Base-by-base conservation (phyloP, 1,284 basidiomycete species). In the Malassezia sp. region DNA sequence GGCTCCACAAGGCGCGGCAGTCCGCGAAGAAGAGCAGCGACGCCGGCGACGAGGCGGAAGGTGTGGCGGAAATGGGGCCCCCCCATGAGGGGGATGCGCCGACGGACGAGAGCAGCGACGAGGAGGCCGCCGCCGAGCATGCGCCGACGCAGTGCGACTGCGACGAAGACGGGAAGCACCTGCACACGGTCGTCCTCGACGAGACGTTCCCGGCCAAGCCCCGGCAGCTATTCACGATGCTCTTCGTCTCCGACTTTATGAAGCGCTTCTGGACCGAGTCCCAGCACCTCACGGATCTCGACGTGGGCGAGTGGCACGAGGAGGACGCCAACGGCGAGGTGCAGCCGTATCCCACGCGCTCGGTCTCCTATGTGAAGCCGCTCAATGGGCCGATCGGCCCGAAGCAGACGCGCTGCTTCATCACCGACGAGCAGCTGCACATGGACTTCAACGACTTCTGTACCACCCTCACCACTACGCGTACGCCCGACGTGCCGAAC, bases 311-410 rank as follows among this genome's bases (percentile, higher is more conserved):
- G 28, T 69, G 67, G 67, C 61, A 71, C 0, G 74, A 78, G 0
- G 79, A 81, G 31, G 49, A 59, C 5, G 34, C 39, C 20, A 32
- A 21, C 11, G 22, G 15, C 3, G 31, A 30, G 11, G 29, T 27
- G 2, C 29, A 20, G 9, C 15, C 33, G 15, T 22, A 28, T 5
- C 41, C 47, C 2, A 75, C 80, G 15, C 79, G 91, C 12, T 83
- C 84, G 52, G 86, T 91, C 78, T 85, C 85, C 17, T 97, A 96
- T 73, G 90, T 95, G 73, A 96, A 93, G 71, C 90, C 90, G 0
- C 75, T 99, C 31, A 81, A 79, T 53, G 89, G 79, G 0, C 80
- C 81, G 29, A 80, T 99, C 26, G 91, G 91, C 0, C 91, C 91
- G 1, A 91, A 82, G 71, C 84, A 87, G 71, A 90, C 91, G 9